These are phyloP conservation scores for Pythium aphanidermatum DNA, from an alignment of 352 stramenopile species.

Conservation along the genomic window DNA sequence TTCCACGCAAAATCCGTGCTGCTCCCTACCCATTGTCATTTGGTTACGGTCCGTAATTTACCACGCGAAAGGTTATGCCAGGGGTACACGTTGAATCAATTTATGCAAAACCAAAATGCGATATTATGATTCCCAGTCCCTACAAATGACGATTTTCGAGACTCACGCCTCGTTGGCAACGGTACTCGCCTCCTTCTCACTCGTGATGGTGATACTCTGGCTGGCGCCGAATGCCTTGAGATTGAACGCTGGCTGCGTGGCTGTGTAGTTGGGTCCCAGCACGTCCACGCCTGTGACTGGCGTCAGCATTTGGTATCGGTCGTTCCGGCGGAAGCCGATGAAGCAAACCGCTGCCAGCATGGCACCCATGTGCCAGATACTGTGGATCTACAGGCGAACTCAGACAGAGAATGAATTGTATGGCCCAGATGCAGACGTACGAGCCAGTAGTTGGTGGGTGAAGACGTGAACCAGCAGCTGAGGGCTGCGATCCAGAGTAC, in stretches of 20 bases:
- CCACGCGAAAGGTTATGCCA: too few relatives aligned
- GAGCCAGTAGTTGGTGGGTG: conserved; percentile 29
- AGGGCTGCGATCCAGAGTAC: conserved; percentile 25
- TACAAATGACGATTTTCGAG: background rate
- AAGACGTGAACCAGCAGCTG: conserved; percentile 29
- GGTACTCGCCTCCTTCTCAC: conserved; percentile 4
- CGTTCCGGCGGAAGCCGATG: conserved; percentile 26
- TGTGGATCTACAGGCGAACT: conserved; percentile 24
- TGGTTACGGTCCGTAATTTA: too few relatives aligned
- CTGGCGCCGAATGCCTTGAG: conserved; percentile 1
- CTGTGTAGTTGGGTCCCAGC: conserved; percentile 13
- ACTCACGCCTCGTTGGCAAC: background rate
- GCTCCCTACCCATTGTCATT: too few relatives aligned
- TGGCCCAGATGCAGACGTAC: conserved; percentile 8
- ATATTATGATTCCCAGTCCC: background rate
- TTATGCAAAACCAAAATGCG: too few relatives aligned
- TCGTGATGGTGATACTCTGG: conserved; percentile 7
- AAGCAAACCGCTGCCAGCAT: conserved; percentile 28
- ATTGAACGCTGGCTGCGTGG: background rate
- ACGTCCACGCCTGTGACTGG: conserved; percentile 22
- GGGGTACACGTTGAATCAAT: too few relatives aligned
- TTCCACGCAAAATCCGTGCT: too few relatives aligned
- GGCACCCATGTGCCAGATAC: conserved; percentile 27
- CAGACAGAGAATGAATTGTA: background rate
- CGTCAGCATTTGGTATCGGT: conserved; percentile 26